These are phyloP conservation scores for Barnettozyma sp. DNA, from an alignment of 805 yeast species.

Conservation along the genomic window DNA sequence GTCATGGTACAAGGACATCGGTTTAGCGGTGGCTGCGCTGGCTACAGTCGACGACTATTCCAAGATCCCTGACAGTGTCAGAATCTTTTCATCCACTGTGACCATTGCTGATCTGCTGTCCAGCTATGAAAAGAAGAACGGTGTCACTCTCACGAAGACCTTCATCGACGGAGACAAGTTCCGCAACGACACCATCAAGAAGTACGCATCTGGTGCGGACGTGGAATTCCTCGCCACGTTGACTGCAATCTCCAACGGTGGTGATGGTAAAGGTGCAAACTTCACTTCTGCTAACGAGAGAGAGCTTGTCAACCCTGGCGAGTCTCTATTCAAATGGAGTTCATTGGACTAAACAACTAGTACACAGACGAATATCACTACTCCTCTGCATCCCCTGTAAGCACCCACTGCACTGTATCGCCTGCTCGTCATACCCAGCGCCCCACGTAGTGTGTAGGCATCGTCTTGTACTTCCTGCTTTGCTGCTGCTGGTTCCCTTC, in stretches of 20 bases:
- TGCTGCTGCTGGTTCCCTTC: too few species aligned
- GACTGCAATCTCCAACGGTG: conserved; percentile 29
- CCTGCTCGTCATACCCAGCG: too few species aligned
- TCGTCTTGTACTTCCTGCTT: too few species aligned
- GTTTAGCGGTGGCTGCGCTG: conserved; percentile 35
- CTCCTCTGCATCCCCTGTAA: too few species aligned
- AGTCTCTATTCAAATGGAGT: conserved; percentile 38
- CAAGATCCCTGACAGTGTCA: conserved; percentile 37
- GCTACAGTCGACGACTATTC: conserved; percentile 31
- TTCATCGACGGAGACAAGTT: conserved; percentile 24
- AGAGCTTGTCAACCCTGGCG: conserved; percentile 40
- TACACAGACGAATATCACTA: neutral
- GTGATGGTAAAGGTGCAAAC: conserved; percentile 35
- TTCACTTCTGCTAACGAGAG: conserved; percentile 27
- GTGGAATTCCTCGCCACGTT: conserved; percentile 36
- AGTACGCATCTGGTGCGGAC: too few species aligned
- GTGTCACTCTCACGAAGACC: conserved; percentile 24
- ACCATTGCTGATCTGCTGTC: conserved; percentile 33
- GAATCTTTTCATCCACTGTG: conserved; percentile 36
- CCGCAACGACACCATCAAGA: neutral
- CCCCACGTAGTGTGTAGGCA: too few species aligned
- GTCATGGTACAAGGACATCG: conserved; percentile 36
- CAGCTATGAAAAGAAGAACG: conserved; percentile 35
- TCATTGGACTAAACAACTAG: conserved; percentile 16
- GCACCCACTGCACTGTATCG: too few species aligned